Evolutionary conservation across 306 rosid genomes (phyloP).

Genomic region (Begonia masoniana): DNA sequence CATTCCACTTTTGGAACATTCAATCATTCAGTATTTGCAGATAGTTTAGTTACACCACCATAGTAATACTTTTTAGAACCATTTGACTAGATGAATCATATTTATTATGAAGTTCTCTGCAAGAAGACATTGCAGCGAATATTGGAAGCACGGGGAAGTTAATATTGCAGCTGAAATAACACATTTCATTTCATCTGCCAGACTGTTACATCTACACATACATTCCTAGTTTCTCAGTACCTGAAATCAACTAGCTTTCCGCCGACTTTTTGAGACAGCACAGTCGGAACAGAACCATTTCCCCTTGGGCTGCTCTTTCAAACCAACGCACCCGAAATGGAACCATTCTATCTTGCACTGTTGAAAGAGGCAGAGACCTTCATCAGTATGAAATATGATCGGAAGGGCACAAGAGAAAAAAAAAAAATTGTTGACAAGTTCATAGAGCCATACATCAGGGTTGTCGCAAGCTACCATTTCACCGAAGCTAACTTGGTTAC

Average conservation of each 20-base stretch:
- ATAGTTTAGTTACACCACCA: no score
- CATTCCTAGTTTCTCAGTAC: neutral
- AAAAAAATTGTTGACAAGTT: neutral
- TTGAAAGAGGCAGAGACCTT: neutral
- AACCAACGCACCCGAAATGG: constrained; percentile 51
- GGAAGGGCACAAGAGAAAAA: neutral
- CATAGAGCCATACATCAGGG: constrained; percentile 21
- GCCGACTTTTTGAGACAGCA: constrained; percentile 18
- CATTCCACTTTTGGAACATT: no score
- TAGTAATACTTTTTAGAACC: no score
- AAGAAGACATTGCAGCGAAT: no score
- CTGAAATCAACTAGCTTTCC: constrained; percentile 25
- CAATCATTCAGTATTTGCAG: no score
- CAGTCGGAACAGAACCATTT: constrained; percentile 49
- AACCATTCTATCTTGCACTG: constrained; percentile 60
- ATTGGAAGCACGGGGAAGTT: no score
- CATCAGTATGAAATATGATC: constrained; percentile 8
- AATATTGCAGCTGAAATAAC: neutral
- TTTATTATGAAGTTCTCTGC: no score
- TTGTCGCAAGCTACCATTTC: constrained; percentile 62
- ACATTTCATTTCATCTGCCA: neutral
- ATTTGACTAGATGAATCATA: no score
- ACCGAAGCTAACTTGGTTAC: constrained; percentile 49
- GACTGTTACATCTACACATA: neutral
- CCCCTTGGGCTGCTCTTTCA: constrained; percentile 48